Conservation (phyloP, 164 flowering plant genomes). For the Protea cynaroides region DNA sequence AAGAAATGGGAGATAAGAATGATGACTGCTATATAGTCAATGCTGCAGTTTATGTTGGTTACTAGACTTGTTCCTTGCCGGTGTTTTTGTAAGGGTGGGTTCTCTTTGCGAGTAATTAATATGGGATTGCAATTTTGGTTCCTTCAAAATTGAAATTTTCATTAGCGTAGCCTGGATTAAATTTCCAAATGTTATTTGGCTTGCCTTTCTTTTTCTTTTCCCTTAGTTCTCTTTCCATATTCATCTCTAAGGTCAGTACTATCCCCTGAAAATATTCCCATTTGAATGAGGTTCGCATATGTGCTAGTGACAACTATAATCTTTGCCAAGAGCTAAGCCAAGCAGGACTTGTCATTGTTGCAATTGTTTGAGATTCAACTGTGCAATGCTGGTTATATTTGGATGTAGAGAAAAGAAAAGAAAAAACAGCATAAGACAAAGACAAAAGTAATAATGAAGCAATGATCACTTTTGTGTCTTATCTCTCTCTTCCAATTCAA, state of each 20-base stretch:
- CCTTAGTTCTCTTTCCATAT: not conserved
- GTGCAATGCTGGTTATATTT: too few relatives aligned
- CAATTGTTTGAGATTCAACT: too few relatives aligned
- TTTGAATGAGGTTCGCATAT: not conserved
- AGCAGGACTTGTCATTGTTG: too few relatives aligned
- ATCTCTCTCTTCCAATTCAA: too few relatives aligned
- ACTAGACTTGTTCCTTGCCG: constrained; percentile 24
- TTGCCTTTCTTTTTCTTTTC: not conserved
- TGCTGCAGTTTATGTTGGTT: constrained; percentile 96
- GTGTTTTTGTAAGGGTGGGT: constrained; percentile 1
- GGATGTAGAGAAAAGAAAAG: too few relatives aligned
- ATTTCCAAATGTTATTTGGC: too few relatives aligned
- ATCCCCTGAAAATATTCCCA: too few relatives aligned
- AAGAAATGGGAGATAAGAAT: constrained; percentile 95
- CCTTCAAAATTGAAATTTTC: not conserved
- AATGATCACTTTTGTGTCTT: too few relatives aligned
- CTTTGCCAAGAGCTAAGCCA: too few relatives aligned
- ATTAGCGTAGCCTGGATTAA: not conserved
- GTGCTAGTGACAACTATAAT: too few relatives aligned
- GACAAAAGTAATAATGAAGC: too few relatives aligned
- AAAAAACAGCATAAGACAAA: too few relatives aligned
- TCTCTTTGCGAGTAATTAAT: not conserved
- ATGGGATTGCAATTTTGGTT: not conserved
- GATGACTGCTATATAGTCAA: constrained; percentile 94
- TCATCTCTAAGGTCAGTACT: not conserved